Evolutionary conservation across 2,329 filamentous ascomycete genomes (phyloP), one percentile per base, ranked within the genome.

Genomic region (Aspergillus fumigatus): DNA sequence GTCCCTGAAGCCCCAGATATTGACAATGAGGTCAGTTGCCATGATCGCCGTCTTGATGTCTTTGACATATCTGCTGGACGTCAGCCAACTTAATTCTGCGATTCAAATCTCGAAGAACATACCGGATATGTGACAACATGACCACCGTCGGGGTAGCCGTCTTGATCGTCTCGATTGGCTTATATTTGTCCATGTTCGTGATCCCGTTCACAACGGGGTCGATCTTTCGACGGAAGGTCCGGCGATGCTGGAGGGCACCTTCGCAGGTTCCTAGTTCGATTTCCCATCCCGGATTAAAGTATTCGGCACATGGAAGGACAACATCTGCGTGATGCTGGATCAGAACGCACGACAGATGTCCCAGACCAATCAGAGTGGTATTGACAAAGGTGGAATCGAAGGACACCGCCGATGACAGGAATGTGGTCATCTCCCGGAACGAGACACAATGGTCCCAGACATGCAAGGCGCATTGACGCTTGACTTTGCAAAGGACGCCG

Each of bases 161-260:
- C 52, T 81, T 81, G 62, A 86, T 83, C 53, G 83, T 79, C 49
- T 83, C 79, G 21, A 86, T 80, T 0, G 84, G 84, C 35, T 80
- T 71, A 67, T 86, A 87, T 56, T 82, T 82, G 50, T 83, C 81
- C 82, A 85, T 86, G 64, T 87, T 82, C 50, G 80, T 81, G 60
- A 87, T 86, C 51, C 84, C 84, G 64, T 87, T 87, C 60, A 86
- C 83, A 38, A 87, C 83, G 0, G 84, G 84, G 60, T 86, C 84
- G 47, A 87, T 82, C 65, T 85, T 85, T 52, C 83, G 78, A 50
- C 74, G 75, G 74, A 85, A 86, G 8, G 77, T 75, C 56, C 82
- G 83, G 58, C 82, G 79, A 64, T 84, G 82, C 54, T 81, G 79
- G 43, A 85, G 75, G 17, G 75, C 75, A 23, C 84, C 83, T 61